Evolutionary conservation across 306 rosid genomes (phyloP), one percentile per base, ranked within the genome.

Genomic region (Cucumis melo): DNA sequence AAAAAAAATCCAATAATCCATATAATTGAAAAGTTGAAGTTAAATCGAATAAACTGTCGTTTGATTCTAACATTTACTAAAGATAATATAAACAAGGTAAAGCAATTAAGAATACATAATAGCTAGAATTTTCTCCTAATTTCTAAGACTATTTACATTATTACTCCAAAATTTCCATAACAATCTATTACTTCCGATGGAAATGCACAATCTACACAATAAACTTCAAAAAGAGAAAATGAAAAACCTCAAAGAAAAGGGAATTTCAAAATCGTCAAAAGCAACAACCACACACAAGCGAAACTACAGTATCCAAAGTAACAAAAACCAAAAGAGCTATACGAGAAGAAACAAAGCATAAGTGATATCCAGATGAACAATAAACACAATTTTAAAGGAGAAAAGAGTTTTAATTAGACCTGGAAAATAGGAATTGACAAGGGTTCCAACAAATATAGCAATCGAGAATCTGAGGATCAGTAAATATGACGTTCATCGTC

Each of bases 391-490:
- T 3, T 10, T 20, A 14, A 71, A 71, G 38, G 8, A 17, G 60
- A 54, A 32, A 15, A 27, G 7, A 20, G 39, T 39, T 7, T 70
- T 27, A 17, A 63, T 78, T 32, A 11, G 13, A 93, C 98, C 98
- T 93, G 98, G 77, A 73, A 93, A 17, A 89, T 82, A 56, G 98
- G 98, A 50, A 60, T 10, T 32, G 79, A 42, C 86, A 93, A 83
- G 46, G 88, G 85, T 38, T 93, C 93, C 42, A 88, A 87, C 98
- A 93, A 74, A 93, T 87, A 63, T 76, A 83, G 78, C 98, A 93
- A 84, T 93, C 97, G 29, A 93, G 85, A 38, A 91, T 93, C 50
- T 91, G 96, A 4, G 97, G 88, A n/a, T 91, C 97, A 14, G 86
- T 72, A 36, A 93, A 78, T 54, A 75, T 73, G 2, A 85, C 78